Conservation (phyloP, 2,329 filamentous ascomycete species). For the Parasarocladium wereldwijsianum region DNA sequence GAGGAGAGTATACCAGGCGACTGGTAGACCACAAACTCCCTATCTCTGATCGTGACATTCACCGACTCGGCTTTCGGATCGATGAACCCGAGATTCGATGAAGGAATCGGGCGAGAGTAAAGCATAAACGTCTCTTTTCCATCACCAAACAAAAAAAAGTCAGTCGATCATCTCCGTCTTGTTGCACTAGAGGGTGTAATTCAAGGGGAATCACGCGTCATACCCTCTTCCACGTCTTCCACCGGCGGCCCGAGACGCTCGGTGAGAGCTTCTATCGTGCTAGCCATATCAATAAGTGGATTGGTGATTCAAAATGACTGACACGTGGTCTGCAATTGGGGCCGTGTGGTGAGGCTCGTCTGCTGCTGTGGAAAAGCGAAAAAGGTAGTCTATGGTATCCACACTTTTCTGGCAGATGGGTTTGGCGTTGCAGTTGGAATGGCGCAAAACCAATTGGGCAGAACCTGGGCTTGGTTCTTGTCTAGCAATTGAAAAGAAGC, state of each 20-base stretch:
- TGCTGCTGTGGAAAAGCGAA: too few species aligned
- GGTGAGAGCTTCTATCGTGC: too few species aligned
- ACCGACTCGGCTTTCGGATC: slow-evolving; percentile 53
- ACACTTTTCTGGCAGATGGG: too few species aligned
- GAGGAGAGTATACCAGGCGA: slow-evolving; percentile 73
- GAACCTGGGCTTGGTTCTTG: too few species aligned
- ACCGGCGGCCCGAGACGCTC: slow-evolving; percentile 31
- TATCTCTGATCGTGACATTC: slow-evolving; percentile 51
- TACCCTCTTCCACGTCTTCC: slow-evolving; percentile 34
- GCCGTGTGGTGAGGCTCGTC: too few species aligned
- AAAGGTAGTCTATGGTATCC: too few species aligned
- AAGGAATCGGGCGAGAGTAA: slow-evolving; percentile 62
- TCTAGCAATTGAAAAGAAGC: too few species aligned
- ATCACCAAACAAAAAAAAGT: not conserved
- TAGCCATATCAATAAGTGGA: too few species aligned
- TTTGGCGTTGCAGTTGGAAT: too few species aligned
- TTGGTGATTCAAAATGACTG: too few species aligned
- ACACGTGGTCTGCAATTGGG: too few species aligned
- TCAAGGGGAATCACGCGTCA: slow-evolving; percentile 3
- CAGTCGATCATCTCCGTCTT: not conserved
- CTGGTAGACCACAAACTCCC: slow-evolving; percentile 65
- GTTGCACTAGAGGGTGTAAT: not conserved
- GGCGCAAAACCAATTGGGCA: too few species aligned
- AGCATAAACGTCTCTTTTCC: slow-evolving; percentile 72
- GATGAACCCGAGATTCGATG: slow-evolving; percentile 72